Evolutionary conservation across 164 flowering plant genomes (phyloP), one percentile per base, ranked within the genome.

Genomic region (Dillenia suffruticosa): DNA sequence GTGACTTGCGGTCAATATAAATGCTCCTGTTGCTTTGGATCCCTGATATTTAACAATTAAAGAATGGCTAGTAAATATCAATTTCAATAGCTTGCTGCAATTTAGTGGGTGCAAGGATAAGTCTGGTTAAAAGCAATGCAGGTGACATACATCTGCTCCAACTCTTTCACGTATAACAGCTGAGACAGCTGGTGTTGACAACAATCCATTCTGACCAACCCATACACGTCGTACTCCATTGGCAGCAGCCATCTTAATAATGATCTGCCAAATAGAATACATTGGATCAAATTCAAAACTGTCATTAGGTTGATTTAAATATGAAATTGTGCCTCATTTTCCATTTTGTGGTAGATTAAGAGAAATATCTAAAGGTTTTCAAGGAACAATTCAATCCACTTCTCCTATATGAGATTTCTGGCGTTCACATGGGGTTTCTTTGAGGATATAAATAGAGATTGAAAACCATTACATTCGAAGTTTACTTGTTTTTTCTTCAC

Each of bases 111-210:
- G 19, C 9, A 58, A 57, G 19, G 54, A 63, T 59, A 32, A 32
- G 40, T 32, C 40, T 4, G 5, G 40, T 32, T 56, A 51, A 11
- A 68, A 62, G 44, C n/a, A 61, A 19, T 50, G 55, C 24, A 9
- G 9, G 49, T 51, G 44, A 68, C 89, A 61, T 72, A 95, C 97
- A 82, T 95, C 96, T 48, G 76, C 72, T 19, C 87, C 99, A 77
- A 82, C 83, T 81, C 97, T 78, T 76, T 87, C 97, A 54, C 97
- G 92, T 52, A 95, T 87, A 52, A 92, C 96, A 76, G 90, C 92
- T 49, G 99, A 95, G 57, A 95, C 99, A 61, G 97, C 97, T 72
- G 99, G 99, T 51, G 99, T 95, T 48, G 99, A 92, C 45, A 95
- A 79, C 69, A 92, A 69, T 16, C 92, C 92, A 70, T 95, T 81